Conservation (phyloP, 2,329 filamentous ascomycete species). For the Thielaviopsis euricoi region DNA sequence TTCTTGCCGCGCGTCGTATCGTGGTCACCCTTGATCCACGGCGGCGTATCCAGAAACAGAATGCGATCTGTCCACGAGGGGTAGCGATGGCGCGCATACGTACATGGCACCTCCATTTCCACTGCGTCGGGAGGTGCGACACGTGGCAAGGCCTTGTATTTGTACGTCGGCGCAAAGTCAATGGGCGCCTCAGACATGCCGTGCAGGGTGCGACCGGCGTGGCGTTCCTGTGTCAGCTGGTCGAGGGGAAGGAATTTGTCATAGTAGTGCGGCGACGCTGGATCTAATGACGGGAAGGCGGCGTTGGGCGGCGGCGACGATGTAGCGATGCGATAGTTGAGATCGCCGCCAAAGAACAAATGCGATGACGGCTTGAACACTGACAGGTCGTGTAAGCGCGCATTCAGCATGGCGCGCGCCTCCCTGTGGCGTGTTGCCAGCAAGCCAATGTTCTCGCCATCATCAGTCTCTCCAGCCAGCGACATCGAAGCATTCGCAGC, state of each 20-base stretch:
- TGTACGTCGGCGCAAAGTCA: conserved; percentile 83
- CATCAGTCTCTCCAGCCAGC: conserved; percentile 4
- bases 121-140: conserved; percentile 14
- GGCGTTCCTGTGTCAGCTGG: conserved; percentile 60
- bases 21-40: conserved; percentile 26
- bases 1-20: conserved; percentile 10
- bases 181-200: conserved; percentile 60
- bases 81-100: conserved; percentile 69
- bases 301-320: conserved; percentile 44
- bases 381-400: conserved; percentile 33
- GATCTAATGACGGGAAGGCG: conserved; percentile 43
- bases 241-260: conserved; percentile 53
- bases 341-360: conserved; percentile 75
- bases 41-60: conserved; percentile 51
- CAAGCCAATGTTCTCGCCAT: conserved; percentile 15
- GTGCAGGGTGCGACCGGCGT: conserved; percentile 56
- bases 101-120: conserved; percentile 36
- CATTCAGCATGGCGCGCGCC: conserved; percentile 23
- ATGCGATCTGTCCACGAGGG: conserved; percentile 91
- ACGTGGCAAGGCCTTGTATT: conserved; percentile 44
- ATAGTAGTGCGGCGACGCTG: conserved; percentile 43
- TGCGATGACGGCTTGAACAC: conserved; percentile 63
- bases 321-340: conserved; percentile 82
- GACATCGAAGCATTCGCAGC: not conserved
- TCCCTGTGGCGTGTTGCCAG: conserved; percentile 21